Conservation (phyloP, 257 asterid genomes). For the Jacaranda mimosifolia region DNA sequence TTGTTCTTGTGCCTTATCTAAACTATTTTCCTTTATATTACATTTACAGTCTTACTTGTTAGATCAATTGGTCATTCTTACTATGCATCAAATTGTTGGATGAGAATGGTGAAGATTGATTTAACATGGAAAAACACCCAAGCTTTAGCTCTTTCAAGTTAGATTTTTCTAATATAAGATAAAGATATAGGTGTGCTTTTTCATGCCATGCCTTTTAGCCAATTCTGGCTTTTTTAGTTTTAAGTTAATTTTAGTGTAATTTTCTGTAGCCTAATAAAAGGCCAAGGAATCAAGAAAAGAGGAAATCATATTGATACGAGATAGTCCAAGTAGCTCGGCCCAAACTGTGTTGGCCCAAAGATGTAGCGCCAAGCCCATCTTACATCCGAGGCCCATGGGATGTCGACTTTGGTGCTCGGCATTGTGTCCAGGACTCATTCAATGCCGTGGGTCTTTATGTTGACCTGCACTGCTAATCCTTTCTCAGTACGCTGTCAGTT, state of each 20-base stretch:
- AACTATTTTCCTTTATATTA: slow-evolving; percentile 10
- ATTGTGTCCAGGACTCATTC: no score
- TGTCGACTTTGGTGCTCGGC: no score
- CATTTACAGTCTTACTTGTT: not conserved
- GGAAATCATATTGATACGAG: not conserved
- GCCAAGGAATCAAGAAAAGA: slow-evolving; percentile 17
- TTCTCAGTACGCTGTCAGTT: no score
- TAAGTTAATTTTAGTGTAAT: slow-evolving; percentile 26
- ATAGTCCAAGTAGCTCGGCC: no score
- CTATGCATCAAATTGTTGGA: not conserved
- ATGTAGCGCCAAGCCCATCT: no score
- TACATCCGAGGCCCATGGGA: no score
- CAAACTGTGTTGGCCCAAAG: no score
- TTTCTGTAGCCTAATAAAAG: not conserved
- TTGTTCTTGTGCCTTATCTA: slow-evolving; percentile 61
- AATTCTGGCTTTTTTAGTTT: slow-evolving; percentile 23
- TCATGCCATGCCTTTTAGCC: slow-evolving; percentile 20
- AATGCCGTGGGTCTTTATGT: no score
- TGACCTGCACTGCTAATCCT: no score
- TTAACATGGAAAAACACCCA: not conserved
- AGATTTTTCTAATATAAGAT: no score
- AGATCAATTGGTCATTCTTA: not conserved
- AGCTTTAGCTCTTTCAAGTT: no score
- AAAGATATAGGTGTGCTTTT: slow-evolving; percentile 14
- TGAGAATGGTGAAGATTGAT: not conserved